These are phyloP conservation scores for Physcomitrium patens DNA, from an alignment of 225 moss, liverwort and hornwort genomes.

Conservation along the genomic window DNA sequence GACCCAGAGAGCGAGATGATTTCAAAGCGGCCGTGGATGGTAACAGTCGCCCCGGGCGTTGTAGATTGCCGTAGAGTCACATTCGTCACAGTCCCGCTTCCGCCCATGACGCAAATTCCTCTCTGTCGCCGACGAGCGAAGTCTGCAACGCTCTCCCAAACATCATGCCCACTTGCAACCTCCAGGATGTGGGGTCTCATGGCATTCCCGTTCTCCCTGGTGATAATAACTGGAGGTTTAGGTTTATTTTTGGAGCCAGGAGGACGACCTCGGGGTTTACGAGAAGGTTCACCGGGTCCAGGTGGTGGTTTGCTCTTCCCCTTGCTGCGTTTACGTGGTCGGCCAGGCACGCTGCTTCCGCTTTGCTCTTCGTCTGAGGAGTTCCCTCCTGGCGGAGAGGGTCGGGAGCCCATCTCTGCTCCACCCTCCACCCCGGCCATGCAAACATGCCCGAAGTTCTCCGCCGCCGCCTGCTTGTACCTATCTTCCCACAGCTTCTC, in stretches of 20 bases:
- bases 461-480: constrained; percentile 33
- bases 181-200: constrained; percentile 93
- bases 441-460: constrained; percentile 68
- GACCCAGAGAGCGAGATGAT: constrained; percentile 92
- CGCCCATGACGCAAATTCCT: constrained; percentile 88
- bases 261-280: constrained; percentile 92
- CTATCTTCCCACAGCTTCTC: constrained; percentile 55
- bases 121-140: constrained; percentile 81
- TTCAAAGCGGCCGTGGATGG: constrained; percentile 93
- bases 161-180: constrained; percentile 85
- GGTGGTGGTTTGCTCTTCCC: constrained; percentile 52
- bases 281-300: constrained; percentile 62
- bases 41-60: constrained; percentile 82
- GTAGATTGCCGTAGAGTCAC: constrained; percentile 85
- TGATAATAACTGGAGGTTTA: constrained; percentile 92
- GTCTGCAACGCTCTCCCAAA: constrained; percentile 83
- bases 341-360: constrained; percentile 77
- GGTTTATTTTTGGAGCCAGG: constrained; percentile 97
- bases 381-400: constrained; percentile 59
- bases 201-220: constrained; percentile 86
- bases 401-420: constrained; percentile 46
- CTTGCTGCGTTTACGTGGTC: constrained; percentile 64
- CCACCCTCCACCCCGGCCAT: constrained; percentile 91
- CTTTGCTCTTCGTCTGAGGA: constrained; percentile 96
- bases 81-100: constrained; percentile 91